Evolutionary conservation across 1,284 basidiomycete species (phyloP), one percentile per base, ranked within the genome.

Genomic region (Irpex sp.): DNA sequence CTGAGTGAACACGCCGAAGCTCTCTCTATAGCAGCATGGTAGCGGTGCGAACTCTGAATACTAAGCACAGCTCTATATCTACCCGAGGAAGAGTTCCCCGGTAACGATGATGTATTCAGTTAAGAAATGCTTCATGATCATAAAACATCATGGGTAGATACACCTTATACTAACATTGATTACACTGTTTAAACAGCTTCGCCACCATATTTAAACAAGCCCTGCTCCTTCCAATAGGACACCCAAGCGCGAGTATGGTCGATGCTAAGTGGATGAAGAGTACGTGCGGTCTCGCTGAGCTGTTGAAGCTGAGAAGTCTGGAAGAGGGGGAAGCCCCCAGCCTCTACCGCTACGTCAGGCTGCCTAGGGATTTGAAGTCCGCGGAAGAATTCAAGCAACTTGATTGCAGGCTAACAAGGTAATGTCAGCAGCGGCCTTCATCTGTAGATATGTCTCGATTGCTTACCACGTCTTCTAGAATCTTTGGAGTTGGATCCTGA

Each of bases 361-460:
- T 11, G 8, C 15, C 35, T 31, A 9, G 26, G 21, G 21, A 8
- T 13, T 35, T 55, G 53, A 7, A 55, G 31, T 9, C 47, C 51
- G 8, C 61, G 60, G 63, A 63, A 65, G 43, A 64, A 63, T 47
- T 63, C 64, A 11, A 66, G 54, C 15, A 66, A 54, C 57, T 66
- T 66, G 55, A 65, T 60, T 5, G 57, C 60, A 13, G 62, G 62
- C 65, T 63, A 33, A 8, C 21, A 11, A 61, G 4, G 9, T 11
- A 4, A 31, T 5, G 31, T 55, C 26, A 55, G 35, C 33, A 58
- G 17, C 2, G 21, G 17, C 7, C 46, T 35, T 19, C 36, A 9
- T 43, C 8, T 9, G 15, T 15, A 7, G 53, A 55, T 11, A 9
- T 26, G n/a, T 13, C 26, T 26, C 26, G 26, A 26, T 26, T 6